Conservation (phyloP, 306 rosid genomes). For the Rosa chinensis region DNA sequence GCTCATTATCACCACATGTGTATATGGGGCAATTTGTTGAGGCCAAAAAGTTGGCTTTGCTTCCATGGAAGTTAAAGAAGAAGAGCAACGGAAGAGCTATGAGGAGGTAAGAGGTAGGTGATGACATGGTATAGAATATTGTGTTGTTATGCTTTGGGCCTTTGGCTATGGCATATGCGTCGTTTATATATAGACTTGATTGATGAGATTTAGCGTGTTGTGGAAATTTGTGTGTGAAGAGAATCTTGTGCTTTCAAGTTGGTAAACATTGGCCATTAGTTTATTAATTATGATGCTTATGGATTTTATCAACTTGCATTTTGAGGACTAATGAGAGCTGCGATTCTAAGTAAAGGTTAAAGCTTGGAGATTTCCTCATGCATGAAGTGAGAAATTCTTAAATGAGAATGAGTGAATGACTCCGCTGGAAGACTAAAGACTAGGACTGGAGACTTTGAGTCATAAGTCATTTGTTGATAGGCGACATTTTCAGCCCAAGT, state of each 20-base stretch:
- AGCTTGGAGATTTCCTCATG: background rate
- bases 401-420: too few relatives aligned
- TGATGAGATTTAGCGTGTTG: background rate
- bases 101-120: background rate
- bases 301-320: background rate
- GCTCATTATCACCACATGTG: background rate
- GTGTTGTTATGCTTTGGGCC: background rate
- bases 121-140: background rate
- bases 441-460: background rate
- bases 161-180: background rate
- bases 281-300: background rate
- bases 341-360: background rate
- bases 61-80: background rate
- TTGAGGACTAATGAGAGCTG: background rate
- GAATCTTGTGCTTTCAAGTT: background rate
- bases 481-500: background rate
- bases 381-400: background rate
- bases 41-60: background rate
- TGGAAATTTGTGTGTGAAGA: conserved; percentile 1
- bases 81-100: background rate
- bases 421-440: background rate
- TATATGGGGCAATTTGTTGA: background rate
- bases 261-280: background rate
- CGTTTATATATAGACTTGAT: background rate
- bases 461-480: background rate